phyloP scores from a whole-genome alignment of 768 basidiomycete genomes.

The Boletus speciosus region DNA sequence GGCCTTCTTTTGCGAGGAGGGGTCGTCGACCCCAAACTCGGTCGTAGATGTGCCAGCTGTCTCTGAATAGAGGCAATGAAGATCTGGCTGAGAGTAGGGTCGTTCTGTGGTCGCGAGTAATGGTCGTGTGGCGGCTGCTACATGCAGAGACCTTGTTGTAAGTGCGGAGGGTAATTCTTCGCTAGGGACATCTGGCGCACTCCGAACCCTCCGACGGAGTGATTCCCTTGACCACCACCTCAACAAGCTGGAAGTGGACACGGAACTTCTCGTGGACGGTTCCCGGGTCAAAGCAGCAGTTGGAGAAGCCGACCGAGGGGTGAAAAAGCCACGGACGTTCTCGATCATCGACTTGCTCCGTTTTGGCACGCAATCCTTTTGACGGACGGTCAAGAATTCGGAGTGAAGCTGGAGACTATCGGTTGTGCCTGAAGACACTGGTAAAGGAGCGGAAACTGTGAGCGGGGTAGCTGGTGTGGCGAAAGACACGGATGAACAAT shows the following conservation, averaged over 20 bases:
- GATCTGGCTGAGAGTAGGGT: slow-evolving; percentile 32
- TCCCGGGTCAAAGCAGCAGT: slow-evolving; percentile 29
- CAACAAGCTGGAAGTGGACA: slow-evolving; percentile 32
- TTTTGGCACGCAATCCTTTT: slow-evolving; percentile 34
- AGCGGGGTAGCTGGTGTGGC: slow-evolving; percentile 24
- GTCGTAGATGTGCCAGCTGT: slow-evolving; percentile 9
- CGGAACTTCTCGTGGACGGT: slow-evolving; percentile 26
- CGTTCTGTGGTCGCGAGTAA: slow-evolving; percentile 14
- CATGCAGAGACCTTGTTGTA: slow-evolving; percentile 26
- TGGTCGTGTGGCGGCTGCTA: slow-evolving; percentile 8
- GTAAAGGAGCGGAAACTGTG: slow-evolving; percentile 12
- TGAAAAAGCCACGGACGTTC: slow-evolving; percentile 60
- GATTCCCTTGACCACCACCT: slow-evolving; percentile 51
- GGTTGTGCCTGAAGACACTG: slow-evolving; percentile 10
- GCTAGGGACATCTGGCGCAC: slow-evolving; percentile 44
- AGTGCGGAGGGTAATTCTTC: slow-evolving; percentile 25
- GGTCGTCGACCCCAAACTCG: slow-evolving; percentile 24
- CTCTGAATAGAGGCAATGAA: slow-evolving; percentile 22
- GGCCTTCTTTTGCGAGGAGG: slow-evolving; percentile 10
- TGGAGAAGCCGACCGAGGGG: slow-evolving; percentile 44
- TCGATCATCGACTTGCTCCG: slow-evolving; percentile 55
- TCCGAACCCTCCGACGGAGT: slow-evolving; percentile 50
- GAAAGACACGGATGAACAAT: slow-evolving; percentile 35
- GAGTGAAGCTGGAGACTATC: slow-evolving; percentile 21
- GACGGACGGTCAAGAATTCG: slow-evolving; percentile 26